Percentiles rank a stretch among this genome's conserved stretches.
Conservation (phyloP, 2,329 filamentous ascomycete genomes). For the Trichoderma sp. region DNA sequence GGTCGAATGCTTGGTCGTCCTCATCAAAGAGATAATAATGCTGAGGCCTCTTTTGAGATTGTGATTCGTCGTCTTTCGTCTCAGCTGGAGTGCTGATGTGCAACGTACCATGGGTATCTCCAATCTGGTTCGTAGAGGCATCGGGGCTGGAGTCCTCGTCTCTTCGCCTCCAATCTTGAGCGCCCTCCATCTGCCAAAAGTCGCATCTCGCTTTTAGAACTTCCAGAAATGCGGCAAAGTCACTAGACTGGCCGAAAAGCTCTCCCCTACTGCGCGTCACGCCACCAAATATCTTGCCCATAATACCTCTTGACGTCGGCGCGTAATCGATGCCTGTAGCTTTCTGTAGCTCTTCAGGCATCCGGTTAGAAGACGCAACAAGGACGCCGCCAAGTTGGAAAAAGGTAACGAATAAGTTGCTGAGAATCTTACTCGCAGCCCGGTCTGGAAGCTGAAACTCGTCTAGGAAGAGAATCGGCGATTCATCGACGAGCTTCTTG, state of each 20-base stretch:
- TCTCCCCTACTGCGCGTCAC: slow-evolving; percentile 45
- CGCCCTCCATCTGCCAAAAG: slow-evolving; percentile 80
- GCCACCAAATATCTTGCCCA: slow-evolving; percentile 51
- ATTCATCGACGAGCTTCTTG: slow-evolving; percentile 72
- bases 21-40: slow-evolving; percentile 36
- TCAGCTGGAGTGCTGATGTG: neutral
- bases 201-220: slow-evolving; percentile 77
- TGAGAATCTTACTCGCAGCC: slow-evolving; percentile 75
- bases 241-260: slow-evolving; percentile 62
- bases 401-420: slow-evolving; percentile 75
- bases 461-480: slow-evolving; percentile 76
- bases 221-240: slow-evolving; percentile 75
- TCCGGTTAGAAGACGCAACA: slow-evolving; percentile 77
- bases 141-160: slow-evolving; percentile 41
- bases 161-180: slow-evolving; percentile 67
- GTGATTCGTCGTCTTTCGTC: slow-evolving; percentile 17
- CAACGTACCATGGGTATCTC: neutral
- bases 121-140: neutral
- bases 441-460: slow-evolving; percentile 83
- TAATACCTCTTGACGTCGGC: slow-evolving; percentile 55
- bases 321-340: slow-evolving; percentile 71
- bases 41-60: slow-evolving; percentile 33
- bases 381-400: slow-evolving; percentile 81
- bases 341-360: slow-evolving; percentile 79
- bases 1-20: slow-evolving; percentile 36